A percentile compares a stretch with the other conserved stretches of the same genome.
phyloP scores from a whole-genome alignment of 2,329 filamentous ascomycete genomes.

The Trichoderma endophyticum region DNA sequence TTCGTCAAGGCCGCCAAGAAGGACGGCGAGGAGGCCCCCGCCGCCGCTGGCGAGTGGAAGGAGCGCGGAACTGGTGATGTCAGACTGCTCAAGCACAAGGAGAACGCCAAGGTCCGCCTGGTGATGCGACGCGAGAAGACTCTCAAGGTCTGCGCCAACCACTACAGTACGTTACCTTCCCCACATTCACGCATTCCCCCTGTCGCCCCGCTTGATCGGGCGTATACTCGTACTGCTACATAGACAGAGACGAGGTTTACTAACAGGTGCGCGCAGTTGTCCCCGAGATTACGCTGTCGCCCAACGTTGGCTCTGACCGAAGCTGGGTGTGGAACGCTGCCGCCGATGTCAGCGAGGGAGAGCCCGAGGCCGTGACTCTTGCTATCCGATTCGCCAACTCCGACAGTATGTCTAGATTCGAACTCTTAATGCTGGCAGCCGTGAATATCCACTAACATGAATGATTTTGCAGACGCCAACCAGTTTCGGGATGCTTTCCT shows the following conservation, averaged over 20 bases:
- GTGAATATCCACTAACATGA: constrained; percentile 1
- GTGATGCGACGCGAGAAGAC: constrained; percentile 99
- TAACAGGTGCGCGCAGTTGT: constrained; percentile 59
- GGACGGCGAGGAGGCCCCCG: constrained; percentile 15
- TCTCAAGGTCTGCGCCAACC: constrained; percentile 99
- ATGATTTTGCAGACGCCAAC: constrained; percentile 70
- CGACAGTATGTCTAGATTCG: constrained; percentile 67
- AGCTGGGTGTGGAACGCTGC: constrained; percentile 99
- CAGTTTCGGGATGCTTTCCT: constrained; percentile 96
- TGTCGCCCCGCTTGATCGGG: not conserved
- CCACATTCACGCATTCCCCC: not conserved
- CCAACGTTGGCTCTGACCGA: constrained; percentile 96
- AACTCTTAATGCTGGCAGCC: not conserved
- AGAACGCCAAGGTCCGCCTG: constrained; percentile 94
- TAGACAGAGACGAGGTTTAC: not conserved
- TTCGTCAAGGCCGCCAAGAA: constrained; percentile 69
- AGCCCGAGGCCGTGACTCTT: constrained; percentile 91
- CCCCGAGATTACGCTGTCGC: constrained; percentile 97
- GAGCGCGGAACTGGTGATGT: constrained; percentile 97
- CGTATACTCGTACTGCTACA: not conserved
- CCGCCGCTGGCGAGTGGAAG: constrained; percentile 83
- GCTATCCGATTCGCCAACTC: constrained; percentile 97
- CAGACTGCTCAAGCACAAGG: constrained; percentile 95
- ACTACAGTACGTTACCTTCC: constrained; percentile 74
- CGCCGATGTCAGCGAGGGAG: constrained; percentile 96